Percentiles rank a stretch among this genome's conserved stretches.
These are phyloP conservation scores for Metschnikowia lunata DNA, from an alignment of 805 yeast species.

Conservation along the genomic window DNA sequence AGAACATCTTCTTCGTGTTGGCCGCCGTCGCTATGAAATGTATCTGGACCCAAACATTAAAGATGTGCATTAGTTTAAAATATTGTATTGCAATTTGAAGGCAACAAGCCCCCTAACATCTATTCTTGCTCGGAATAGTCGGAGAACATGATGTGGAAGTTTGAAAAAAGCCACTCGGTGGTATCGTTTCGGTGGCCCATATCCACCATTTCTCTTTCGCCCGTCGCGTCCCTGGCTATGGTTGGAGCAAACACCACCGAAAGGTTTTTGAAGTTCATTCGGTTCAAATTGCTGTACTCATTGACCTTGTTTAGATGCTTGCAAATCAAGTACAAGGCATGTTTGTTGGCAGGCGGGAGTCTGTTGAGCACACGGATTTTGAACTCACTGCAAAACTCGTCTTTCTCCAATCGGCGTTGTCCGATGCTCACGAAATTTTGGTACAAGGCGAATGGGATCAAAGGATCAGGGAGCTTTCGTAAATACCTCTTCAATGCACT, in stretches of 20 bases:
- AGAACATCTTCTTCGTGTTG: slow-evolving; percentile 77
- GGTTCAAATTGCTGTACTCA: slow-evolving; percentile 48
- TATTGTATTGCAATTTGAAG: no score
- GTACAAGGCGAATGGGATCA: slow-evolving; percentile 68
- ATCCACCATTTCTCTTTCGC: slow-evolving; percentile 79
- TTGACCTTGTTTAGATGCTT: slow-evolving; percentile 64
- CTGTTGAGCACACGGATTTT: slow-evolving; percentile 37
- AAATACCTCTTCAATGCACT: slow-evolving; percentile 84
- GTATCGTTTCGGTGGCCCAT: slow-evolving; percentile 76
- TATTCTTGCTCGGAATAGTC: slow-evolving; percentile 10
- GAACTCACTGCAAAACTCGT: slow-evolving; percentile 39
- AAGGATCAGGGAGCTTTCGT: slow-evolving; percentile 78
- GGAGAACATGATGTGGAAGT: slow-evolving; percentile 39
- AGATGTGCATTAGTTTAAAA: slow-evolving; percentile 45
- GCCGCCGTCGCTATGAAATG: slow-evolving; percentile 67
- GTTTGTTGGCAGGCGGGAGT: slow-evolving; percentile 67
- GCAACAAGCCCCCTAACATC: no score
- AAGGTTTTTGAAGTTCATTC: slow-evolving; percentile 80
- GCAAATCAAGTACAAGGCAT: slow-evolving; percentile 51
- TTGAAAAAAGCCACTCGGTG: slow-evolving; percentile 64
- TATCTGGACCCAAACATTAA: slow-evolving; percentile 67
- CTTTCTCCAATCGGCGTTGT: slow-evolving; percentile 15
- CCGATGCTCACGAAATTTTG: slow-evolving; percentile 56
- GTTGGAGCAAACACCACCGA: slow-evolving; percentile 96
- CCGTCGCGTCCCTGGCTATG: slow-evolving; percentile 69